phyloP scores from a whole-genome alignment of 768 basidiomycete species.

The Mycena leptocephala region DNA sequence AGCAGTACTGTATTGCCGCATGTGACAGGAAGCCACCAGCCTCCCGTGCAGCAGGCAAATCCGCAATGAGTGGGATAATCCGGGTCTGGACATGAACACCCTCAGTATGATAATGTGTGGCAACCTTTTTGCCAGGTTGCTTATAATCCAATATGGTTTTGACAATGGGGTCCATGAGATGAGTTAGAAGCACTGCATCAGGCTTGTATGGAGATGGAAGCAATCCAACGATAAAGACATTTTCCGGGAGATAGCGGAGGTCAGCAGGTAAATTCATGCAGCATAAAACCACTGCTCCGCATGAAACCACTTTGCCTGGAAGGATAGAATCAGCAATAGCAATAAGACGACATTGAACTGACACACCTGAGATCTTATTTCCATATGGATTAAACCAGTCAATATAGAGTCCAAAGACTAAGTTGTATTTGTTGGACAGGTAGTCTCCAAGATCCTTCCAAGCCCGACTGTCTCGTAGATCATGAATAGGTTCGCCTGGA shows the following conservation, averaged over 20 bases:
- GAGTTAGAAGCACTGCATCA: constrained; percentile 16
- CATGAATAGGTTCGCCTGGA: constrained; percentile 5
- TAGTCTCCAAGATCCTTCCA: constrained; percentile 20
- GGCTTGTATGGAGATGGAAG: constrained; percentile 48
- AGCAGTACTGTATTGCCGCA: constrained; percentile 32
- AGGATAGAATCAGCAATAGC: too few species aligned
- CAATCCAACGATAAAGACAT: constrained; percentile 44
- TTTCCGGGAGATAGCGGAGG: constrained; percentile 40
- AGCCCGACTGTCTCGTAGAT: constrained; percentile 25
- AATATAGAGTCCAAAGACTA: constrained; percentile 44
- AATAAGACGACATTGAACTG: too few species aligned
- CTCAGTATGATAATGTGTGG: too few species aligned
- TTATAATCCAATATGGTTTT: too few species aligned
- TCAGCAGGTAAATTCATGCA: constrained; percentile 47
- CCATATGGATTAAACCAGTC: constrained; percentile 46
- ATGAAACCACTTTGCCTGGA: constrained; percentile 34
- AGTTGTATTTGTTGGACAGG: constrained; percentile 21
- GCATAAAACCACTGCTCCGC: too few species aligned
- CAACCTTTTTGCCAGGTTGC: too few species aligned
- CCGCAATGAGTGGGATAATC: constrained; percentile 31
- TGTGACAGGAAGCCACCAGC: constrained; percentile 30
- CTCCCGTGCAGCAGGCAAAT: constrained; percentile 33
- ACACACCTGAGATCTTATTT: constrained; percentile 37
- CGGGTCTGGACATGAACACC: neutral
- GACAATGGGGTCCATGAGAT: constrained; percentile 9